Base-by-base conservation (phyloP, 306 rosid species). In the Datisca glomerata region DNA sequence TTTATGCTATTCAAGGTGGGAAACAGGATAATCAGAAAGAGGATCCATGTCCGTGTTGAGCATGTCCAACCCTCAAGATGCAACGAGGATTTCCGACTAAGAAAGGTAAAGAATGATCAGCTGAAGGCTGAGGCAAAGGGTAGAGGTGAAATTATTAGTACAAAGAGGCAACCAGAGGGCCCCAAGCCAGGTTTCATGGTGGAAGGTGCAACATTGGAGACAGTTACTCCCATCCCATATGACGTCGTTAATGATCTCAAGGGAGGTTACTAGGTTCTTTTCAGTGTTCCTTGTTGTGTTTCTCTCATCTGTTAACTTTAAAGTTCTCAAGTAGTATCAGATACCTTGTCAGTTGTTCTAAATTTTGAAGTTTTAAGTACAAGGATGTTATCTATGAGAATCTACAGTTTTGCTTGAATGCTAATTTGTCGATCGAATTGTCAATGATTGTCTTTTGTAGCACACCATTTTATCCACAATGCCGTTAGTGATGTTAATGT, bases 181-280 rank as follows among this genome's bases (percentile, higher is more conserved):
- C 98, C 98, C 3, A 89, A 89, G 40, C 95, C 98, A 0, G 97
- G 98, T 19, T 89, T 83, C 63, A 89, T 56, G 95, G 95, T 89
- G 2, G 95, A 80, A 21, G 86, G 93, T 17, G 86, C 98, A 7
- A 73, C 73, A 0, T 25, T 89, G 66, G 98, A 89, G 57, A 89
- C 98, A 0, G 98, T 89, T 2, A 89, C 98, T 12, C 95, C 98
- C 24, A 89, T 89, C 64, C 98, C 98, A 0, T 89, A 89, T 2
- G 95, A 89, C 64, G 98, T 89, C 0, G 98, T 89, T 53, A 89
- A 89, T 8, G 98, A 89, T 39, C 86, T 89, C n/a, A 89, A 89
- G 47, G 98, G 98, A 0, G 98, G 98, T 1, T 89, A 89, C 41
- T 89, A 83, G 72, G 49, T 27, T 36, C 28, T 12, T 28, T 23